Percentiles rank a stretch among this genome's conserved stretches.
Conservation (phyloP, 148 eudicot species). For the Silene conica region DNA sequence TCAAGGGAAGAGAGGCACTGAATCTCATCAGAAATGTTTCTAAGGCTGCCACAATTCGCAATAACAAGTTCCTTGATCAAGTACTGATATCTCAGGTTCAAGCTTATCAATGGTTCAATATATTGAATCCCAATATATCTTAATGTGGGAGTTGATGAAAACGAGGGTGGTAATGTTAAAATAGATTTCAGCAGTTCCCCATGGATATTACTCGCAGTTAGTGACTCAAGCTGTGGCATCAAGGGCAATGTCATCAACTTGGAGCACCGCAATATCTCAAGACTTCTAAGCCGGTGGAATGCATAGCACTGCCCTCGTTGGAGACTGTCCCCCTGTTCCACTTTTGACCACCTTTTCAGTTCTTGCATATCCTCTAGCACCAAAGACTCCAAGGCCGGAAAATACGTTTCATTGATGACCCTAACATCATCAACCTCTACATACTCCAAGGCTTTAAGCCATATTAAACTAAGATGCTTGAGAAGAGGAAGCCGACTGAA, state of each 20-base stretch:
- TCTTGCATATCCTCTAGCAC: neutral
- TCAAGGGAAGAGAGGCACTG: too few relatives aligned
- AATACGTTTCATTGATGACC: neutral
- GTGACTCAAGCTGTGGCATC: constrained; percentile 13
- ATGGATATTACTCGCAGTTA: neutral
- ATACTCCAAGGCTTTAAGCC: constrained; percentile 14
- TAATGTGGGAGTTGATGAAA: neutral
- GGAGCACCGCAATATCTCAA: constrained; percentile 2
- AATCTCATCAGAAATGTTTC: too few relatives aligned
- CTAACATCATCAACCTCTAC: neutral
- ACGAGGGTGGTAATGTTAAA: neutral
- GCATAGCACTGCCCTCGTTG: neutral
- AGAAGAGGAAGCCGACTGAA: constrained; percentile 19
- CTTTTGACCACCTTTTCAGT: constrained; percentile 13
- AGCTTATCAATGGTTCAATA: too few relatives aligned
- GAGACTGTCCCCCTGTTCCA: neutral
- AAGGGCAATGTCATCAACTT: constrained; percentile 14
- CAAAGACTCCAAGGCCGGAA: constrained; percentile 10
- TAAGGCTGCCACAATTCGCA: too few relatives aligned
- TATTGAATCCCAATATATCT: too few relatives aligned
- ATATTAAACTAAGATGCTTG: constrained; percentile 1
- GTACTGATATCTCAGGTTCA: too few relatives aligned
- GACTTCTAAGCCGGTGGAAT: constrained; percentile 13
- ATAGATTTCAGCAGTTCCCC: constrained; percentile 15
- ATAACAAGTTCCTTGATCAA: too few relatives aligned